phyloP scores from a whole-genome alignment of 208 protist genomes.

The Trichomonas tenax region DNA sequence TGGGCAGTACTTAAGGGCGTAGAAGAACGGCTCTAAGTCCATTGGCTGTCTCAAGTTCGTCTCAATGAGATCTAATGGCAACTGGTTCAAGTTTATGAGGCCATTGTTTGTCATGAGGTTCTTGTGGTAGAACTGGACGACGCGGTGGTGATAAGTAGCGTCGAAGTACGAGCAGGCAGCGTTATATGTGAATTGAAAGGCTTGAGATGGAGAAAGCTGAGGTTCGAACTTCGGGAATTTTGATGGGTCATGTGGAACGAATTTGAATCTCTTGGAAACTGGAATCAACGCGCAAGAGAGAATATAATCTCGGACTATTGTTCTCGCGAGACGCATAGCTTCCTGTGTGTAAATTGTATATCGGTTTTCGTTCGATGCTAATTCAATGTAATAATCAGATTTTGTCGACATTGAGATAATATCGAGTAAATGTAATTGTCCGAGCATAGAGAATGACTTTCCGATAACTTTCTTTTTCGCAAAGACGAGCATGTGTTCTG shows the following conservation, averaged over 20 bases:
- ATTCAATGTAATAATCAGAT: background rate
- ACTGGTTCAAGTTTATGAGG: background rate
- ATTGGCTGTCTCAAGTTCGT: background rate
- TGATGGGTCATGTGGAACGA: background rate
- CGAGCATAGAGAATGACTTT: background rate
- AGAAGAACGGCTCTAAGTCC: background rate
- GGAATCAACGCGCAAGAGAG: background rate
- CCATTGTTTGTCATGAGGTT: background rate
- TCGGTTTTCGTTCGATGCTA: background rate
- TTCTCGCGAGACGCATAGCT: background rate
- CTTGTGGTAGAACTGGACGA: background rate
- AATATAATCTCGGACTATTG: background rate
- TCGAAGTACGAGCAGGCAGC: background rate
- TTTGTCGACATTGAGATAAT: background rate
- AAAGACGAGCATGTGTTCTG: background rate
- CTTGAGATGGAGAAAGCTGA: background rate
- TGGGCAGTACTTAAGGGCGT: background rate
- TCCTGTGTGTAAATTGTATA: background rate
- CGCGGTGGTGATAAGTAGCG: background rate
- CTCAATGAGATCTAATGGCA: background rate
- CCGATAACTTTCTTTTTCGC: background rate
- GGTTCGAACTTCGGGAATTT: background rate
- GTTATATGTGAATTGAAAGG: background rate
- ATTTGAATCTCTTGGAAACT: background rate
- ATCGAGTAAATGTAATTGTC: background rate